phyloP scores from a whole-genome alignment of 2,329 filamentous ascomycete genomes.

The Cercospora sojina region DNA sequence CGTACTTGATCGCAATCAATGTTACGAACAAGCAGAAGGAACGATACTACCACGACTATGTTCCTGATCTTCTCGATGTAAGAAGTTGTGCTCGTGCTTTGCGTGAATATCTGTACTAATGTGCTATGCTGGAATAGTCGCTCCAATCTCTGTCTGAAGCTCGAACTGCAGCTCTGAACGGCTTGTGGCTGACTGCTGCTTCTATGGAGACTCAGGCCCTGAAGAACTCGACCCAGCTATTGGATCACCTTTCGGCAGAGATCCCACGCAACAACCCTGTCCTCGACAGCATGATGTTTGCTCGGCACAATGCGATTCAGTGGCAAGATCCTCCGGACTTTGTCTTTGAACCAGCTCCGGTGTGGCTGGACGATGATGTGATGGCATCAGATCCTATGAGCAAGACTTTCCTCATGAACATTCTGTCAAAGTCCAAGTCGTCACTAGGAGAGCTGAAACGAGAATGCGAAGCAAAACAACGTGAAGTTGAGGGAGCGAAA shows the following conservation, averaged over 20 bases:
- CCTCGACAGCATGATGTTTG: conserved; percentile 97
- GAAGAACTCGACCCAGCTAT: conserved; percentile 67
- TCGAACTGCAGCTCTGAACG: conserved; percentile 77
- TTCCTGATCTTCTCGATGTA: conserved; percentile 90
- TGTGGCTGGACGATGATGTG: conserved; percentile 90
- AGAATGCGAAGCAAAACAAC: conserved; percentile 80
- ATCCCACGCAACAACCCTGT: conserved; percentile 84
- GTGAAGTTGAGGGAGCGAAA: conserved; percentile 79
- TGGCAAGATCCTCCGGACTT: conserved; percentile 86
- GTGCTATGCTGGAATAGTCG: conserved; percentile 45
- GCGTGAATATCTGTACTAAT: background rate
- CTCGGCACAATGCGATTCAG: conserved; percentile 77
- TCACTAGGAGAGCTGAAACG: conserved; percentile 76
- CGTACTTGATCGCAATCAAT: conserved; percentile 94
- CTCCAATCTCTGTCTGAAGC: conserved; percentile 93
- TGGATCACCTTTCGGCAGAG: conserved; percentile 73
- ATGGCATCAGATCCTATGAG: conserved; percentile 86
- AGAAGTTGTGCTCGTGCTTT: conserved; percentile 28
- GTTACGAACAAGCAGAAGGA: conserved; percentile 98
- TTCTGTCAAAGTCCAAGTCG: conserved; percentile 84
- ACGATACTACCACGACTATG: conserved; percentile 94
- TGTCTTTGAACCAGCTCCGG: conserved; percentile 86
- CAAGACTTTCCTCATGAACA: conserved; percentile 86
- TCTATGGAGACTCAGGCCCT: conserved; percentile 78
- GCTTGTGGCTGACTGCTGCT: conserved; percentile 78